Evolutionary conservation across 495 filamentous ascomycete genomes (phyloP), one percentile per base, ranked within the genome.

Genomic region (Penicillium herquei): DNA sequence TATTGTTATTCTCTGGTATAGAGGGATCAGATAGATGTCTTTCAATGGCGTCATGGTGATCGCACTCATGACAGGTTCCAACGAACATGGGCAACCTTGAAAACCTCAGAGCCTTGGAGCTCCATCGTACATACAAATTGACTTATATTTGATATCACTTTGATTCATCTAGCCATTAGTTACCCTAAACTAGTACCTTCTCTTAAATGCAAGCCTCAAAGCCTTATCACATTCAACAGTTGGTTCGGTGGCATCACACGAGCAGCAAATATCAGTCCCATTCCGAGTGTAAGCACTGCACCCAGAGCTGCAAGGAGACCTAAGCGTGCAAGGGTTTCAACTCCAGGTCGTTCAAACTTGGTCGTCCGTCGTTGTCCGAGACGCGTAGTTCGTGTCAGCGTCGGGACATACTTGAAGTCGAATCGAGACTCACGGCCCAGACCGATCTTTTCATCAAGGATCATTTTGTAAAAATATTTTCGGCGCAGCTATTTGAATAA

Each of bases 391-490:
- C 66, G 68, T 14, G 57, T 64, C 18, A 63, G 60, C 16, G 81
- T 76, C 1, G 87, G 87, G 7, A 88, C 69, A 63, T 86, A 88
- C 64, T 87, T 84, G 67, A 89, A 86, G 16, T 83, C 80, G 55
- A 87, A 87, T 39, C 67, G 62, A 1, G 77, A 78, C 63, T 83
- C 81, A 18, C 74, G 64, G n/a, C 82, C 75, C 1, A 89, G 76
- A 1, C 79, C 84, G 12, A 72, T 75, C 51, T 83, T 79, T 39
- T 77, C 72, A 42, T 85, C 74, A 6, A 84, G 77, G 32, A 87
- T 73, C 39, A 86, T 56, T 10, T 63, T 58, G 55, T 78, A 84
- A 55, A 86, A 82, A 11, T 78, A 55, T 50, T 61, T 76, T 26
- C 83, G 84, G n/a, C 80, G 68, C 9, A 72, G 57, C 64, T 80